Base-by-base conservation (phyloP, 1,284 basidiomycete genomes). In the Termitomyces sp. region DNA sequence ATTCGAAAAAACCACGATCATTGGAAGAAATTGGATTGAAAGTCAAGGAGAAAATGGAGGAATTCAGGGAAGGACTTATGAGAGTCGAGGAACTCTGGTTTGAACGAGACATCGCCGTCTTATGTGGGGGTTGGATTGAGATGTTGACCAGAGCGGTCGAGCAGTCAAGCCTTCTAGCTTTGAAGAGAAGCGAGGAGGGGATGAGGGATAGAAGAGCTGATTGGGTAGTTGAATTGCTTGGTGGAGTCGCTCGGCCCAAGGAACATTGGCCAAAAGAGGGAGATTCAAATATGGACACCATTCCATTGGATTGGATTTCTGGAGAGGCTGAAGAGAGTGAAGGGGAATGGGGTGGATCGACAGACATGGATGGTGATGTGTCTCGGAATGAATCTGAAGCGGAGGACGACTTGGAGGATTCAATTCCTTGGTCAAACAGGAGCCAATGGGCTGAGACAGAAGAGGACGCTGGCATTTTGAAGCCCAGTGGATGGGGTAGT, bases 121-220 rank as follows among this genome's bases (percentile, higher is more conserved):
- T 78, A n/a, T 92, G 90, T 60, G 86, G 82, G 15, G 90, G 91
- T 1, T 84, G 81, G 73, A 72, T 88, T 8, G 84, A 86, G 54
- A 60, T 80, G 36, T 66, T 90, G 50, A 66, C 83, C 3, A 68
- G 73, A 34, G 78, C 78, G 0, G 70, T 82, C 1, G 79, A 81
- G 51, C 67, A 69, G 38, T 74, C 74, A 43, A 61, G 71, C 3
- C 65, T 67, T 38, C 61, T 79, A 43, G 62, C 62, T 7, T 58
- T 79, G 55, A 70, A 70, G 58, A 68, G 64, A 38, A 72, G 72
- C 4, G 67, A 66, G n/a, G 70, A 69, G 47, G 70, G 63, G 8
- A 60, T 62, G 19, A 63, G 61, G 51, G 64, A 66, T 39, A 57
- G 64, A 54, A 61, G 70, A 58, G 64, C 57, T 6, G 69, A 68